Evolutionary conservation across 352 stramenopile species (phyloP).

Genomic region (Phytopythium sindhum): DNA sequence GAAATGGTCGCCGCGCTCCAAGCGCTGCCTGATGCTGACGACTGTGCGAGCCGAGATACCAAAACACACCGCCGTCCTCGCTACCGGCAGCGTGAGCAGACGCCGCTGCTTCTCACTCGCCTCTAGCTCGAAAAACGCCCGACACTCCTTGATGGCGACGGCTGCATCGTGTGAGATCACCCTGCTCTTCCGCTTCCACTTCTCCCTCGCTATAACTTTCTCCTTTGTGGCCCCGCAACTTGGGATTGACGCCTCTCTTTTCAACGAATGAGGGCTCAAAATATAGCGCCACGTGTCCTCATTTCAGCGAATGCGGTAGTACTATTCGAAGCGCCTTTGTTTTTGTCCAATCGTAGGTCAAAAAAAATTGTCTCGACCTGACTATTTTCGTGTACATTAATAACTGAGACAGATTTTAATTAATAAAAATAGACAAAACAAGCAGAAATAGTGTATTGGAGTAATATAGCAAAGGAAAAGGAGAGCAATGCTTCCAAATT

Average conservation of each 20-base stretch:
- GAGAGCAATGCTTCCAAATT: too few species aligned
- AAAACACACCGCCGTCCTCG: not conserved
- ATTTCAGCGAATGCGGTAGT: not conserved
- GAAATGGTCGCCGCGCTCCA: slow-evolving; percentile 2
- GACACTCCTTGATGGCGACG: not conserved
- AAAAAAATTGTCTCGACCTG: not conserved
- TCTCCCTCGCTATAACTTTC: not conserved
- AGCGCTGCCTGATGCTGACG: not conserved
- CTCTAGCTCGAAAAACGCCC: not conserved
- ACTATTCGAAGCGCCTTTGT: not conserved
- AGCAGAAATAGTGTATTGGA: too few species aligned
- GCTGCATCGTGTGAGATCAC: not conserved
- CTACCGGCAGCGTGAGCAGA: not conserved
- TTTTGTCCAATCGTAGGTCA: not conserved
- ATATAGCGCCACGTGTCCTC: not conserved
- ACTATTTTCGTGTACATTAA: not conserved
- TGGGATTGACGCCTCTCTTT: not conserved
- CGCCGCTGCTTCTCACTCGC: not conserved
- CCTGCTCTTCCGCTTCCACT: not conserved
- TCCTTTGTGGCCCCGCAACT: not conserved
- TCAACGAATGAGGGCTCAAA: not conserved
- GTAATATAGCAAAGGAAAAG: too few species aligned
- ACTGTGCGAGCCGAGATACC: not conserved
- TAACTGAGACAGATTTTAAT: not conserved
- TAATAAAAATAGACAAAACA: too few species aligned